phyloP scores from a whole-genome alignment of 257 asterid genomes.

The Marsdenia floribunda region DNA sequence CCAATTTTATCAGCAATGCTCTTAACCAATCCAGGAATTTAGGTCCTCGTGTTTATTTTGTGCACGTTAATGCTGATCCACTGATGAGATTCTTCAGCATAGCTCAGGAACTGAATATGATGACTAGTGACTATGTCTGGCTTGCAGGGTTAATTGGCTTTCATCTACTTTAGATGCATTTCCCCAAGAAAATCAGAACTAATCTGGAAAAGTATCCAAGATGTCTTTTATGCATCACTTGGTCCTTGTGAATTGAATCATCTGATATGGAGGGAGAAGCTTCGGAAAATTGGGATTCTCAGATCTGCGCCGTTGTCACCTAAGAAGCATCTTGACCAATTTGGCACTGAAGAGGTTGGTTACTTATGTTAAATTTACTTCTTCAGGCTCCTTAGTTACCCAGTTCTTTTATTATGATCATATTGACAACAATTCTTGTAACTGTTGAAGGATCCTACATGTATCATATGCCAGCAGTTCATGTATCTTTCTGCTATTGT shows the following conservation, averaged over 20 bases:
- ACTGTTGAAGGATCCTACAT: conserved; percentile 69
- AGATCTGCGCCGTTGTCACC: conserved; percentile 64
- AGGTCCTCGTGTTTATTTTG: conserved; percentile 65
- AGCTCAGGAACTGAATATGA: conserved; percentile 63
- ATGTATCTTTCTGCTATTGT: conserved; percentile 84
- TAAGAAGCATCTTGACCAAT: conserved; percentile 59
- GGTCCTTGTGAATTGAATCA: no score
- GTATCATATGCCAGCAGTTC: conserved; percentile 84
- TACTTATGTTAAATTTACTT: neutral
- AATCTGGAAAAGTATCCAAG: conserved; percentile 10
- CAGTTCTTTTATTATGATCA: conserved; percentile 1
- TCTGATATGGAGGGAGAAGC: conserved; percentile 81
- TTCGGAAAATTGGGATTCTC: conserved; percentile 75
- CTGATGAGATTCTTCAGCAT: conserved; percentile 40
- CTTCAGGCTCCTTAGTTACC: conserved; percentile 1
- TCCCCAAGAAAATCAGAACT: conserved; percentile 21
- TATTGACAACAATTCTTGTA: conserved; percentile 24
- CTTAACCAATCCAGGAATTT: conserved; percentile 53
- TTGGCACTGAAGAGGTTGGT: conserved; percentile 83
- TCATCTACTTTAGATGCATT: conserved; percentile 54
- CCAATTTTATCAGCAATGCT: conserved; percentile 41
- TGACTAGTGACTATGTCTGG: conserved; percentile 70
- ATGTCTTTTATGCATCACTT: no score
- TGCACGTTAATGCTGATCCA: conserved; percentile 51
- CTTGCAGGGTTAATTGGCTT: conserved; percentile 76